Evolutionary conservation across 345 rosid genomes (phyloP), one percentile per base, ranked within the genome.

Genomic region (Linum trigynum): DNA sequence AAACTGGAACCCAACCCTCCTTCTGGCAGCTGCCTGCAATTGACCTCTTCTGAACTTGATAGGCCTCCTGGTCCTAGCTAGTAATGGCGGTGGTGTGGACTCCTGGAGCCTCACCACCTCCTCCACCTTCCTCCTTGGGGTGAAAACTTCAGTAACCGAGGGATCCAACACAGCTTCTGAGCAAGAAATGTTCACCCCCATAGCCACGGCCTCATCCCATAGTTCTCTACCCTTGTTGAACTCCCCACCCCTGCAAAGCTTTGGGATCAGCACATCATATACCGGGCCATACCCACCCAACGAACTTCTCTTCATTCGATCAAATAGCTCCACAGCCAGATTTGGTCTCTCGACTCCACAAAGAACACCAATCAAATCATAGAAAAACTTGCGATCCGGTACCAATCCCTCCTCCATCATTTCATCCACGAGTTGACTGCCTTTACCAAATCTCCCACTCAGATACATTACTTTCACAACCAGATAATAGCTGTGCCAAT

Each of bases 371-470:
- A 85, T 79, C 69, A 89, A 74, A 68, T 87, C 89, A 68, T 83
- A 81, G 59, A 82, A 92, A 71, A 92, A 89, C 77, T 73, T 87
- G 23, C 63, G 78, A 67, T 84, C 84, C 0, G 95, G 95, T 32
- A 76, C 69, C 59, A 85, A 35, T 6, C 88, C 88, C n/a, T 48
- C 57, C 51, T 77, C 84, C 3, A 85, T 83, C 96, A 89, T 86
- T 78, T 85, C 92, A 65, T 89, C 88, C n/a, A 84, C 88, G 1
- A 71, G 71, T 73, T 76, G 76, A 74, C 84, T 89, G 35, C 96
- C 96, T 75, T 84, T 89, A 16, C 89, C 92, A 57, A 89, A 89
- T 77, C 96, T 87, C 53, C 91, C 84, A 1, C 82, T 82, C 84
- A 92, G 69, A 83, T 89, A 92, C 77, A 87, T 16, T 38, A 82